These are phyloP conservation scores for Amoebophrya sp. DNA, from an alignment of 169 alveolate genomes.

Conservation along the genomic window DNA sequence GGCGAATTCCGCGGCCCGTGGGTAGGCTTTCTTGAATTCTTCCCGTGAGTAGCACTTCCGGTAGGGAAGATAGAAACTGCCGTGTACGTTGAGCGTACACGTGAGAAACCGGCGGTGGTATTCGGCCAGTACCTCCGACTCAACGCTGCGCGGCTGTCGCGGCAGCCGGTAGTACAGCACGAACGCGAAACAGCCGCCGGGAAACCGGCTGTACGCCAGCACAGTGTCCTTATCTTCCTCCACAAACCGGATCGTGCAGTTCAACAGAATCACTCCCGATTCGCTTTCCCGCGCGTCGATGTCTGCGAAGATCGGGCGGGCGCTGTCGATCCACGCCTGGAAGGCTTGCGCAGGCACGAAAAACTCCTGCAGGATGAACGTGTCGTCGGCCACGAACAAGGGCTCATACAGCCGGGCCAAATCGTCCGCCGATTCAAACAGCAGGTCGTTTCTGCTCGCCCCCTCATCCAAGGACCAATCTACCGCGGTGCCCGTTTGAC, in stretches of 20 bases:
- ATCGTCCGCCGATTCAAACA: conserved; percentile 34
- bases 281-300: conserved; percentile 30
- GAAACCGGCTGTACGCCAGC: conserved; percentile 24
- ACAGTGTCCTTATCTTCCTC: conserved; percentile 32
- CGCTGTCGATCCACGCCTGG: conserved; percentile 29
- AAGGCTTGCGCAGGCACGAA: conserved; percentile 27
- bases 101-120: not conserved
- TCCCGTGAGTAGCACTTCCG: not conserved
- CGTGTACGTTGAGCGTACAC: not conserved
- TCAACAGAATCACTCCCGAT: not conserved
- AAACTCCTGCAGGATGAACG: conserved; percentile 39
- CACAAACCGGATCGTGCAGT: conserved; percentile 44
- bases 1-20: not conserved
- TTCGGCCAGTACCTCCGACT: not conserved
- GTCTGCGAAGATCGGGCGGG: conserved; percentile 28
- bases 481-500: conserved; percentile 27
- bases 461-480: conserved; percentile 36
- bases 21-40: not conserved
- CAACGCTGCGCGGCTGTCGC: not conserved
- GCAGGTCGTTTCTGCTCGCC: conserved; percentile 35
- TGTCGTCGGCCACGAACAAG: conserved; percentile 34
- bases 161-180: not conserved
- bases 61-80: not conserved
- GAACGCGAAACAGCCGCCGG: not conserved
- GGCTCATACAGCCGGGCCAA: conserved; percentile 40